Evolutionary conservation across 805 yeast species (phyloP).

Genomic region (Metschnikowia colocasiae): DNA sequence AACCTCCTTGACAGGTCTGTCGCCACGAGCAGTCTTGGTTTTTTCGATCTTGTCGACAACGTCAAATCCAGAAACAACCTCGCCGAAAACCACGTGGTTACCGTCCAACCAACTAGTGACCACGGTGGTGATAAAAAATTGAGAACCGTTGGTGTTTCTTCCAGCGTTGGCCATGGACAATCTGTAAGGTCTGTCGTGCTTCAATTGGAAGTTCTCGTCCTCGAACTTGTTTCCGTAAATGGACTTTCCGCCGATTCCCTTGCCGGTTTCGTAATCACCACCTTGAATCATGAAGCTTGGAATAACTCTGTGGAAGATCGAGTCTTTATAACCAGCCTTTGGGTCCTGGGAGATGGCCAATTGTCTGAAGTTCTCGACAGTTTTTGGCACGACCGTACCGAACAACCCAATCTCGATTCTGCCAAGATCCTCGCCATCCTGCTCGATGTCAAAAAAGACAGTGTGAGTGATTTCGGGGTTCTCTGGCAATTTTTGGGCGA

Average conservation of each 20-base stretch:
- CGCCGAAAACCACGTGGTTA: slow-evolving; percentile 94
- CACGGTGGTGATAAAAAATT: slow-evolving; percentile 92
- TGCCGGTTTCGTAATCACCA: slow-evolving; percentile 73
- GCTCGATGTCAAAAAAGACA: slow-evolving; percentile 82
- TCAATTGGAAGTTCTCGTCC: slow-evolving; percentile 73
- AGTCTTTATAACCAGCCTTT: slow-evolving; percentile 56
- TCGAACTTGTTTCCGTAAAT: slow-evolving; percentile 69
- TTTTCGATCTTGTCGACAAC: slow-evolving; percentile 71
- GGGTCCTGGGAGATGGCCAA: slow-evolving; percentile 62
- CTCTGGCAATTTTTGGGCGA: slow-evolving; percentile 23
- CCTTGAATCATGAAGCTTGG: slow-evolving; percentile 80
- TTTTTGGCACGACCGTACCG: slow-evolving; percentile 82
- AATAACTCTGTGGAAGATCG: slow-evolving; percentile 72
- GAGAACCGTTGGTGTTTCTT: slow-evolving; percentile 81
- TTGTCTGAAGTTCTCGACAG: slow-evolving; percentile 84
- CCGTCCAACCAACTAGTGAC: slow-evolving; percentile 90
- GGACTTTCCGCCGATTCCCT: slow-evolving; percentile 78
- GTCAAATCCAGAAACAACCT: slow-evolving; percentile 85
- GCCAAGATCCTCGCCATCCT: slow-evolving; percentile 75
- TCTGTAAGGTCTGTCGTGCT: slow-evolving; percentile 66
- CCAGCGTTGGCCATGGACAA: slow-evolving; percentile 83
- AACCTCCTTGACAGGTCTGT: slow-evolving; percentile 66
- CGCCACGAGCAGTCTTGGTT: slow-evolving; percentile 65
- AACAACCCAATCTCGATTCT: slow-evolving; percentile 83
- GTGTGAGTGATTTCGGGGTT: slow-evolving; percentile 64